Evolutionary conservation across 2,329 filamentous ascomycete species (phyloP).

Genomic region (Macrophomina tecta): DNA sequence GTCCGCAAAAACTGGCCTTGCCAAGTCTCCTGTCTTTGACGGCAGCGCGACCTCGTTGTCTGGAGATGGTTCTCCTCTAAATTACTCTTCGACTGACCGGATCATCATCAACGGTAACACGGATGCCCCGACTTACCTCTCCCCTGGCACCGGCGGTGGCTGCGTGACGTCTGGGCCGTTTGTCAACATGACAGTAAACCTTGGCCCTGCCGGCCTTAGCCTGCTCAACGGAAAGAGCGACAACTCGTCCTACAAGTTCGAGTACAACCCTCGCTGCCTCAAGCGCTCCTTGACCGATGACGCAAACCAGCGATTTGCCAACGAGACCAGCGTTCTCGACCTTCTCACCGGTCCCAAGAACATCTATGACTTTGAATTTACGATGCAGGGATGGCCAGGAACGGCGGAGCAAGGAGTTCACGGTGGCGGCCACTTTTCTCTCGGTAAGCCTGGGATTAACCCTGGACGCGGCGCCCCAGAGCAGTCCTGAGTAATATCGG

Average conservation of each 20-base stretch:
- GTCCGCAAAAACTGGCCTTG: slow-evolving; percentile 18
- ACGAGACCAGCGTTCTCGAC: slow-evolving; percentile 34
- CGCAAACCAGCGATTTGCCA: slow-evolving; percentile 33
- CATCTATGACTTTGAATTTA: slow-evolving; percentile 44
- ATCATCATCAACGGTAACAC: slow-evolving; percentile 24
- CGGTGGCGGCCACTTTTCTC: slow-evolving; percentile 54
- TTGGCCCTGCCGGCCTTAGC: slow-evolving; percentile 53
- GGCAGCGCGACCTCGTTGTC: slow-evolving; percentile 56
- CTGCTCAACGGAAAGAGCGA: slow-evolving; percentile 35
- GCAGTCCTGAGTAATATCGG: background rate
- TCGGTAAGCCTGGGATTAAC: slow-evolving; percentile 48
- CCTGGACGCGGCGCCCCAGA: background rate
- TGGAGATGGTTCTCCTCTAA: slow-evolving; percentile 50
- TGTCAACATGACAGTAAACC: slow-evolving; percentile 51
- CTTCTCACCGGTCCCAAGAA: slow-evolving; percentile 37
- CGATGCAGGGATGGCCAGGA: slow-evolving; percentile 45
- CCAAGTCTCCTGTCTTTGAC: slow-evolving; percentile 60
- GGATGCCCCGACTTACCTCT: slow-evolving; percentile 42
- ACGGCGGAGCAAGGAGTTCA: slow-evolving; percentile 51
- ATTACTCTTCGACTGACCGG: background rate
- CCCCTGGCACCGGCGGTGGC: slow-evolving; percentile 62
- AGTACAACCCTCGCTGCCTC: slow-evolving; percentile 48
- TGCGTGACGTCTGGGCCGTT: slow-evolving; percentile 61
- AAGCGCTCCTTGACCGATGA: slow-evolving; percentile 44
- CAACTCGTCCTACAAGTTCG: slow-evolving; percentile 24